Evolutionary conservation across 306 rosid species (phyloP).

Genomic region (Phaseolus lunatus): DNA sequence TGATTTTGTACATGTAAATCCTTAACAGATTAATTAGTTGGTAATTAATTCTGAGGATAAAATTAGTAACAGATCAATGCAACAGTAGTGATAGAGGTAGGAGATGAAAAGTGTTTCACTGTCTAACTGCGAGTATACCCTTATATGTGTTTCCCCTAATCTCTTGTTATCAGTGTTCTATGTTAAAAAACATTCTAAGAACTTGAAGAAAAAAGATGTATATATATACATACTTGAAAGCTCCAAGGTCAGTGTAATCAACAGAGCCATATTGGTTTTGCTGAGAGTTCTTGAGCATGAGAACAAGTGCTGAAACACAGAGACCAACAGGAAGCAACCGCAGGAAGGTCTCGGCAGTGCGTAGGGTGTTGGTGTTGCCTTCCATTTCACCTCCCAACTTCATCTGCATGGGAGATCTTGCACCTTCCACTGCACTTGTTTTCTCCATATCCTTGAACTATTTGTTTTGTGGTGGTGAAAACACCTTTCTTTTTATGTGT

Average conservation of each 20-base stretch:
- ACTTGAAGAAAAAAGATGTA: neutral
- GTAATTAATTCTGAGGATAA: too few species aligned
- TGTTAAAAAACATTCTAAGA: neutral
- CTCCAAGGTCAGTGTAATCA: constrained; percentile 72
- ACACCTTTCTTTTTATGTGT: neutral
- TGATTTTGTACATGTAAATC: too few species aligned
- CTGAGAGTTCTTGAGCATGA: constrained; percentile 85
- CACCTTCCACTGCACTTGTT: constrained; percentile 11
- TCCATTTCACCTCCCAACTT: constrained; percentile 38
- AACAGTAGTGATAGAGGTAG: too few species aligned
- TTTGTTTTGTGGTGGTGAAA: too few species aligned
- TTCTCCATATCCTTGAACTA: constrained; percentile 38
- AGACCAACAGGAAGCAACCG: constrained; percentile 79
- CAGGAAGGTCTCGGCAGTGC: constrained; percentile 74
- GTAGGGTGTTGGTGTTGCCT: constrained; percentile 44
- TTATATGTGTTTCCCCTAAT: too few species aligned
- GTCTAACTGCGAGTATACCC: too few species aligned
- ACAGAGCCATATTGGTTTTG: constrained; percentile 70
- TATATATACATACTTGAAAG: constrained; percentile 63
- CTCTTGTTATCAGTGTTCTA: neutral
- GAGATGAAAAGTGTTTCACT: too few species aligned
- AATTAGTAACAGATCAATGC: too few species aligned
- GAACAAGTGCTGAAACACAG: constrained; percentile 76
- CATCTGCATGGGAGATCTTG: constrained; percentile 50
- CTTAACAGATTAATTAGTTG: too few species aligned